A percentile compares a stretch with the other conserved stretches of the same genome.
phyloP scores from a whole-genome alignment of 2,329 filamentous ascomycete species.

The Dactylellina parvicollis region DNA sequence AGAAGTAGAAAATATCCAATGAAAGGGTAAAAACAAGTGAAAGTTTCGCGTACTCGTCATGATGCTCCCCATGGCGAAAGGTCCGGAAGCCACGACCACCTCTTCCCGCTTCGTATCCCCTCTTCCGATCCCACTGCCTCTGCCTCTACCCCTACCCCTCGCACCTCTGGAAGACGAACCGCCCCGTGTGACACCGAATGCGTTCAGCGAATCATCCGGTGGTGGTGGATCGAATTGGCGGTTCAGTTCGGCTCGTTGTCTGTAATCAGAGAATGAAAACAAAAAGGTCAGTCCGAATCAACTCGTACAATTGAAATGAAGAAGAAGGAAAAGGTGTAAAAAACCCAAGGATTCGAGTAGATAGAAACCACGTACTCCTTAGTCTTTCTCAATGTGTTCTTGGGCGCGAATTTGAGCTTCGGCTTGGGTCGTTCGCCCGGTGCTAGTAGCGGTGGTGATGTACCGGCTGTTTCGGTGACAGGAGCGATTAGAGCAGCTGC shows the following conservation, averaged over 20 bases:
- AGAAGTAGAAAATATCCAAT: neutral
- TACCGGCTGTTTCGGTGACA: neutral
- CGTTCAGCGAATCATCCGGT: conserved; percentile 40
- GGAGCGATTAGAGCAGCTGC: conserved; percentile 12
- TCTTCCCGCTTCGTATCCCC: conserved; percentile 22
- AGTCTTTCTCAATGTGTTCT: conserved; percentile 55
- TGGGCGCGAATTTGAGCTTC: conserved; percentile 57
- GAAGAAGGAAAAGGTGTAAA: neutral
- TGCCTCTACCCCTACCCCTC: conserved; percentile 53
- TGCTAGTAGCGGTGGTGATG: conserved; percentile 23
- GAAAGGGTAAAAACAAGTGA: neutral
- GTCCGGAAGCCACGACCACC: conserved; percentile 54
- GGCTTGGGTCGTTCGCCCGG: conserved; percentile 37
- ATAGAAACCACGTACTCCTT: conserved; percentile 55
- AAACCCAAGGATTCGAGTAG: too few relatives aligned
- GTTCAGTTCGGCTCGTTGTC: conserved; percentile 48
- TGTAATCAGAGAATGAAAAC: too few relatives aligned
- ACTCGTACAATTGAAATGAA: neutral
- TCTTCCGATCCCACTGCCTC: conserved; percentile 35
- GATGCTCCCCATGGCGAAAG: conserved; percentile 57
- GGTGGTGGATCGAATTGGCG: conserved; percentile 31
- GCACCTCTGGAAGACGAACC: conserved; percentile 40
- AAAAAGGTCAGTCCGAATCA: neutral
- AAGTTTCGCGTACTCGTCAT: conserved; percentile 43
- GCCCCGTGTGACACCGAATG: conserved; percentile 41